phyloP scores from a whole-genome alignment of 2,329 filamentous ascomycete species.

The Stachybotrys elegans region DNA sequence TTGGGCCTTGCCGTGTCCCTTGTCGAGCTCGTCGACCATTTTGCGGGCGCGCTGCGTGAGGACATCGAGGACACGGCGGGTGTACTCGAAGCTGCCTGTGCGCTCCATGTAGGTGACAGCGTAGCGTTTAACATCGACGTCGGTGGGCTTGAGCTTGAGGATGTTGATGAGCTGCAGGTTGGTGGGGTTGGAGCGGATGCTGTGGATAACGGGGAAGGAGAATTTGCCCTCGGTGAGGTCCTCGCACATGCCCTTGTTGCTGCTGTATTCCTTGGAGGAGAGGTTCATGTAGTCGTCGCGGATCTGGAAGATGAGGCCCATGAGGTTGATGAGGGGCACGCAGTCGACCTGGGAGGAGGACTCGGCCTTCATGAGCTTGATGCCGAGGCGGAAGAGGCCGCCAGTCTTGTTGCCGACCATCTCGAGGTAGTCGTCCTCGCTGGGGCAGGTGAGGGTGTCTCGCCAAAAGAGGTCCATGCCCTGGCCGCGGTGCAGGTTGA shows the following conservation, averaged over 20 bases:
- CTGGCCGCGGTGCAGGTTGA: slow-evolving; percentile 81
- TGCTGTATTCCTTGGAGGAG: slow-evolving; percentile 64
- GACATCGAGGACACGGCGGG: slow-evolving; percentile 59
- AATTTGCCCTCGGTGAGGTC: slow-evolving; percentile 97
- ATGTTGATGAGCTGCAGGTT: slow-evolving; percentile 87
- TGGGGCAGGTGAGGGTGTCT: slow-evolving; percentile 77
- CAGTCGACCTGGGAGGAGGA: slow-evolving; percentile 57
- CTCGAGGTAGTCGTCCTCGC: slow-evolving; percentile 86
- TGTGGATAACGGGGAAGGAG: slow-evolving; percentile 91
- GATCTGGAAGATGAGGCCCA: slow-evolving; percentile 86
- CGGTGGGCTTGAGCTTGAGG: slow-evolving; percentile 79
- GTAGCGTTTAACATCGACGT: slow-evolving; percentile 86
- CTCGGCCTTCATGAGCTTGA: slow-evolving; percentile 85
- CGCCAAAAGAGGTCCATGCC: slow-evolving; percentile 92
- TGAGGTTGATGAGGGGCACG: slow-evolving; percentile 76
- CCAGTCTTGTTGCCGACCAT: slow-evolving; percentile 93
- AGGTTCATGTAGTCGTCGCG: slow-evolving; percentile 94
- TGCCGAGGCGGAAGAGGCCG: slow-evolving; percentile 76
- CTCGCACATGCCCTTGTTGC: slow-evolving; percentile 91
- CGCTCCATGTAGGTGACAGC: slow-evolving; percentile 87
- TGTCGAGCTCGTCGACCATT: slow-evolving; percentile 61
- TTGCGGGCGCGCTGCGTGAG: slow-evolving; percentile 59
- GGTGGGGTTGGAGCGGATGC: slow-evolving; percentile 69
- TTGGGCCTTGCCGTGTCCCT: slow-evolving; percentile 48
- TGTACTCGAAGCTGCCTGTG: slow-evolving; percentile 87